Evolutionary conservation across 2,329 filamentous ascomycete genomes (phyloP).

Genomic region (Bipolaris sorokiniana): DNA sequence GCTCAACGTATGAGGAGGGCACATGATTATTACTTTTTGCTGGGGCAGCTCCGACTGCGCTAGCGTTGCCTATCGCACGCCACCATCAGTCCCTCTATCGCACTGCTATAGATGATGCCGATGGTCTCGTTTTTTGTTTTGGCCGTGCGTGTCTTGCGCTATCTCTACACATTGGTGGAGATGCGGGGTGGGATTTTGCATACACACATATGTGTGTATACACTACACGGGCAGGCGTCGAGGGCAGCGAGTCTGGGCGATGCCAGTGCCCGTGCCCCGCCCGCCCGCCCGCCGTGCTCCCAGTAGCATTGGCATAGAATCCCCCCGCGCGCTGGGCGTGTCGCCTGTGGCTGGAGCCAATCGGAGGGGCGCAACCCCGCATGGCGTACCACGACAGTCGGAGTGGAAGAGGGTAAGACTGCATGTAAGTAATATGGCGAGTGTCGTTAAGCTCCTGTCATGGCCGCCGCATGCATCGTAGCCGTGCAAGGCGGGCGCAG

Average conservation of each 20-base stretch:
- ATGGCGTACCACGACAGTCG: neutral
- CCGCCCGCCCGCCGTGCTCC: no score
- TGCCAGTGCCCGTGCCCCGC: no score
- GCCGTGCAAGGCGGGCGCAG: neutral
- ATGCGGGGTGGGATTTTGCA: no score
- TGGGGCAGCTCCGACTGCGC: neutral
- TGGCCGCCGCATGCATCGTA: neutral
- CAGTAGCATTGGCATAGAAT: no score
- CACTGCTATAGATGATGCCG: neutral
- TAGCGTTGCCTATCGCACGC: constrained; percentile 2
- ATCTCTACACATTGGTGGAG: neutral
- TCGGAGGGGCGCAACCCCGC: constrained; percentile 14
- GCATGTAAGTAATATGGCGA: neutral
- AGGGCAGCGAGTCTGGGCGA: no score
- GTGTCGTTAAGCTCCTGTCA: neutral
- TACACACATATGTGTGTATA: no score
- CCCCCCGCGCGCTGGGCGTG: neutral
- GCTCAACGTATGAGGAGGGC: neutral
- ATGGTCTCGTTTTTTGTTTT: neutral
- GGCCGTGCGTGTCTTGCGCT: neutral
- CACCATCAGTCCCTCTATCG: neutral
- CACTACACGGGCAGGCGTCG: no score
- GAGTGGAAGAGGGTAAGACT: neutral
- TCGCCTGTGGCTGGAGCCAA: constrained; percentile 9
- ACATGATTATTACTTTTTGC: neutral